phyloP scores from a whole-genome alignment of 2,329 filamentous ascomycete genomes.

The Beauveria pseudobassiana region DNA sequence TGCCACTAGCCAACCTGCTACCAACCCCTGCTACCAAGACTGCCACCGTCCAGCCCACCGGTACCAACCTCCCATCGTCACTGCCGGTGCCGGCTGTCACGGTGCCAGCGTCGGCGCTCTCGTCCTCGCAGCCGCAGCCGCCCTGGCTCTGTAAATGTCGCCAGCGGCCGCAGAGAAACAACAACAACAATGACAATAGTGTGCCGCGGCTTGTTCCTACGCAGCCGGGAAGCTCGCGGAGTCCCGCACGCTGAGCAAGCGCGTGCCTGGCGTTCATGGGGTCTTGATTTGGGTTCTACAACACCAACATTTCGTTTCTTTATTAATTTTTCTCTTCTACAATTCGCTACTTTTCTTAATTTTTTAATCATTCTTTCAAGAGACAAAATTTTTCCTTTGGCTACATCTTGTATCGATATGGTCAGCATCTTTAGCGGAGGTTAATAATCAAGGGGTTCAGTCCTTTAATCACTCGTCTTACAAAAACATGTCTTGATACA shows the following conservation, averaged over 20 bases:
- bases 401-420: neutral
- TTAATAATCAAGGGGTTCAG: slow-evolving; percentile 8
- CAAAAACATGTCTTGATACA: neutral
- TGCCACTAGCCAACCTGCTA: neutral
- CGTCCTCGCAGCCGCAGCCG: slow-evolving; percentile 31
- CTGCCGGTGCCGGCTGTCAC: slow-evolving; percentile 31
- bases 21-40: slow-evolving; percentile 3
- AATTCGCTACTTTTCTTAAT: neutral
- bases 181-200: neutral
- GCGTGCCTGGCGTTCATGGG: neutral
- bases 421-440: slow-evolving; percentile 7
- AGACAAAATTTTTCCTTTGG: neutral
- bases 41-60: slow-evolving; percentile 10
- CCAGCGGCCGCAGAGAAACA: neutral
- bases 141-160: slow-evolving; percentile 26
- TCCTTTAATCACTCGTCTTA: neutral
- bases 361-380: neutral
- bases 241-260: neutral
- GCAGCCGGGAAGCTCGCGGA: neutral
- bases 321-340: neutral
- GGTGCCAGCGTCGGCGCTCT: slow-evolving; percentile 28
- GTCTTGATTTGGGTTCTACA: neutral
- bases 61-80: slow-evolving; percentile 18
- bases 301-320: neutral
- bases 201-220: neutral